Percentiles rank a stretch among this genome's conserved stretches.
Evolutionary conservation across 2,329 filamentous ascomycete genomes (phyloP).

Genomic region (Cryphonectria nitschkei): DNA sequence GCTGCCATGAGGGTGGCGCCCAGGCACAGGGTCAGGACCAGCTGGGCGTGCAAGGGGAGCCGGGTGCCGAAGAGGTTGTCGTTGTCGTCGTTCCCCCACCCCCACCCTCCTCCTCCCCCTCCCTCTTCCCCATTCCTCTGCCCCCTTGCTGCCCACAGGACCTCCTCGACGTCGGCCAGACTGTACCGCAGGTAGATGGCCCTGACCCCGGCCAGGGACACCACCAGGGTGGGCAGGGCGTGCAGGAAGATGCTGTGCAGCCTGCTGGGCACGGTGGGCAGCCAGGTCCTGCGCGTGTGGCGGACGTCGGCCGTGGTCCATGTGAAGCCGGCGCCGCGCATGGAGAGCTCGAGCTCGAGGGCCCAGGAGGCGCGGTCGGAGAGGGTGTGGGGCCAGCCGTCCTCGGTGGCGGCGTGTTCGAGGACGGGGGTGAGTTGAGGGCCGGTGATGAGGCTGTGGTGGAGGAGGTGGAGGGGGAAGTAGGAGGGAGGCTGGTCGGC

Average conservation of each 20-base stretch:
- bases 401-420: constrained; percentile 44
- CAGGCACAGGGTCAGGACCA: constrained; percentile 43
- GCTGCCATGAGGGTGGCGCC: constrained; percentile 48
- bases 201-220: constrained; percentile 41
- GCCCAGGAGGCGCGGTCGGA: constrained; percentile 47
- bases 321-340: constrained; percentile 49
- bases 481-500: constrained; percentile 24
- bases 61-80: constrained; percentile 40
- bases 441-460: constrained; percentile 31
- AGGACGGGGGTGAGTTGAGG: constrained; percentile 38
- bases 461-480: constrained; percentile 32
- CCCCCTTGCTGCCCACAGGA: constrained; percentile 14
- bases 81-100: too few relatives aligned
- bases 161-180: constrained; percentile 9
- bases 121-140: background rate
- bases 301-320: constrained; percentile 50
- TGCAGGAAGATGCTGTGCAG: constrained; percentile 45
- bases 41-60: constrained; percentile 39
- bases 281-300: constrained; percentile 47
- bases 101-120: background rate
- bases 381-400: constrained; percentile 43
- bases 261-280: constrained; percentile 44
- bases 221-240: constrained; percentile 41
- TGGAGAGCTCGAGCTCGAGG: constrained; percentile 46
- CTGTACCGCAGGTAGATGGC: constrained; percentile 37